Base-by-base conservation (phyloP, 345 rosid species). In the Euphorbia pulcherrima region DNA sequence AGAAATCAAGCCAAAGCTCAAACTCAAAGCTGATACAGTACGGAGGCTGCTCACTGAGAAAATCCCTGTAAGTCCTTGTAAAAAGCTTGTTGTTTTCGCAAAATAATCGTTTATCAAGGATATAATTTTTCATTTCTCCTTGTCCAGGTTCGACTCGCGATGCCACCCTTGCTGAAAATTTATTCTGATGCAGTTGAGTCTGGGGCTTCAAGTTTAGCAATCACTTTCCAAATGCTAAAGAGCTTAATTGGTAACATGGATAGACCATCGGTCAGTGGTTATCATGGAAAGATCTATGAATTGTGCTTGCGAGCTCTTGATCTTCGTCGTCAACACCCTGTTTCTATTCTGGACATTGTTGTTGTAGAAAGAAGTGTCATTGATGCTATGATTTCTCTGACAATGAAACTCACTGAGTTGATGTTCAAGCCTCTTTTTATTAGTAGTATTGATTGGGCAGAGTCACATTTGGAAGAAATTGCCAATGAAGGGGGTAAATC, bases 341-440 rank as follows among this genome's bases (percentile, higher is more conserved):
- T 66, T 46, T 80, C 96, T 54, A 68, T 94, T 71, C 75, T 75
- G 75, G 67, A 84, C 65, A 80, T 94, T 39, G 78, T 86, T 78
- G 81, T 68, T 2, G 92, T 90, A 1, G 99, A 94, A 72, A 77
- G 75, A 78, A 89, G 85, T 68, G 84, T 94, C n/a, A 77, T 86
- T 52, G 79, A 69, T 60, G 81, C 93, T 40, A 77, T 87, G 59
- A 63, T 86, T 68, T 64, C 86, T 28, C 82, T 94, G 74, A 89
- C 95, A 28, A 94, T 88, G 92, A 94, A 91, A 72, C 92, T 94
- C 60, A 94, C 97, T 0, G 99, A 94, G 82, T 83, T 82, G 12
- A 89, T 88, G 93, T 94, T 94, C 81, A 91, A 77, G 77, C 99
- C 99, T 12, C 95, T 94, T 70, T 91, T 94, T 66, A 71, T 92